Evolutionary conservation across 2,329 filamentous ascomycete genomes (phyloP).

Genomic region (Fusarium sp.): DNA sequence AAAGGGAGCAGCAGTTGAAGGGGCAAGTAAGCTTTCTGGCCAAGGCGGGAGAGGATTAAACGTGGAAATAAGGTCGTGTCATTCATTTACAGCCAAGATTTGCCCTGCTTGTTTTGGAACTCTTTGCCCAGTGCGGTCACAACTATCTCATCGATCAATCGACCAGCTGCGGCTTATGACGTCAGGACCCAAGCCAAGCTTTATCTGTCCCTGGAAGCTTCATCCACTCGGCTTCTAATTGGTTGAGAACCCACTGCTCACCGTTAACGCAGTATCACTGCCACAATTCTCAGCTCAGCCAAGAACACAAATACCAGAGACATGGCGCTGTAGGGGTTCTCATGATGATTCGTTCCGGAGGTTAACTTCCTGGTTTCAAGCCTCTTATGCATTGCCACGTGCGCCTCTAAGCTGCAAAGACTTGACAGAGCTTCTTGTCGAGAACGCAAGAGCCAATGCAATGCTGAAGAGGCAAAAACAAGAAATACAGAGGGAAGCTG

Average conservation of each 20-base stretch:
- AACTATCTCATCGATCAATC: constrained; percentile 23
- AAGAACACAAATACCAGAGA: neutral
- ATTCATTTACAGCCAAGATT: neutral
- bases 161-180: constrained; percentile 19
- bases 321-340: neutral
- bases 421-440: neutral
- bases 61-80: constrained; percentile 22
- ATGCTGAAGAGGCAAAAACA: no score
- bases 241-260: neutral
- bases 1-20: neutral
- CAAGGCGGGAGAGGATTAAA: neutral
- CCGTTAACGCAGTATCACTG: neutral
- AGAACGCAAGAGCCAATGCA: no score
- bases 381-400: constrained; percentile 6
- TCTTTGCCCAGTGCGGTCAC: constrained; percentile 19
- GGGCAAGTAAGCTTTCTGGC: constrained; percentile 20
- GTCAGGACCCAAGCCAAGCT: constrained; percentile 23
- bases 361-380: neutral
- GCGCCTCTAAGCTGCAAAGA: neutral
- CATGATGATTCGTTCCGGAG: neutral
- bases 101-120: neutral
- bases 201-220: constrained; percentile 17
- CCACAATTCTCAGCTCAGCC: constrained; percentile 7
- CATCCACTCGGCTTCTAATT: constrained; percentile 21
- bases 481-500: neutral